Base-by-base conservation (phyloP, 2,329 filamentous ascomycete species). In the Fusarium bulbicola region DNA sequence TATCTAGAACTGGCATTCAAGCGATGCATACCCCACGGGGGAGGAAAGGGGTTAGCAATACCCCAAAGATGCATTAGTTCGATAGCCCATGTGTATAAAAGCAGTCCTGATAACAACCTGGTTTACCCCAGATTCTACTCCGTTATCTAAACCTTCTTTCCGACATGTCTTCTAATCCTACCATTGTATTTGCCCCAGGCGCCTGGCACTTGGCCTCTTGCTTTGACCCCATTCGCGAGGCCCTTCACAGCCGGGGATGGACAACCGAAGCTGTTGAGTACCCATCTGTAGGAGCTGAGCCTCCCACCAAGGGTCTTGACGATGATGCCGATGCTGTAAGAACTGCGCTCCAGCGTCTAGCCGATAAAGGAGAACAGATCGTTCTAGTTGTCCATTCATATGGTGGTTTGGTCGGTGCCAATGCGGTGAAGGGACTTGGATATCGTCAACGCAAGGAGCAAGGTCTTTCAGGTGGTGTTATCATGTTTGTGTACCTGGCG, bases 301-400 rank as follows among this genome's bases (percentile, higher is more conserved):
- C 76, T 54, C 68, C 78, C 3, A 75, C 61, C 1, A 76, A 77
- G 21, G 74, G 77, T 6, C 68, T 80, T 1, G 61, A 46, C 2
- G 72, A 79, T 14, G 84, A 86, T 59, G 77, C 80, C 12, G 65
- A 74, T 2, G 78, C 77, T 6, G 77, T 84, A 18, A 77, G 80
- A n/a, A 26, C 49, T 1, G 66, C 71, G 0, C 42, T 84, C 37
- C 58, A 74, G 20, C 59, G 64, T 18, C 78, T 85, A 20, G 73
- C 78, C 11, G 79, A 81, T 26, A 63, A 75, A 7, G 81, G 81
- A 21, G 82, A 83, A 50, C 78, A 85, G 34, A 80, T 86, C 20
- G 72, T 86, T 2, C 79, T 86, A 5, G 72, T 83, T 10, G 78
- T 81, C 9, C 84, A 87, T 68, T 85, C 82, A 6, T 86, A 85